Evolutionary conservation across 805 yeast species (phyloP).

Genomic region (Saccharomycopsis olivae): DNA sequence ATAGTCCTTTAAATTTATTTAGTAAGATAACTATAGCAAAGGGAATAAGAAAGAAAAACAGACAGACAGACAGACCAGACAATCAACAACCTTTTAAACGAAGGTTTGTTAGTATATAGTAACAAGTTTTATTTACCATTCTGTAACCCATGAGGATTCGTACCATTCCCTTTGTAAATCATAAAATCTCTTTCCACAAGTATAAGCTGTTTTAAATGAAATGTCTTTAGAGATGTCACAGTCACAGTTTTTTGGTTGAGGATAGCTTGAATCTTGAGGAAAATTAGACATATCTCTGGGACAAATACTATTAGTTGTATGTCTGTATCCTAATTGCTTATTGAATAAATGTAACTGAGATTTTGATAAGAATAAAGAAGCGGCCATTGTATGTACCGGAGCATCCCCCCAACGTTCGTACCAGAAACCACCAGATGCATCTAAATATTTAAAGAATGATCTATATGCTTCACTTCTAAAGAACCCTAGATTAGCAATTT

Average conservation of each 20-base stretch:
- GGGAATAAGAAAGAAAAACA: too few relatives aligned
- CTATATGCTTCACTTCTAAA: conserved; percentile 46
- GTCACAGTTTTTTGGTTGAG: conserved; percentile 52
- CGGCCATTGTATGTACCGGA: conserved; percentile 61
- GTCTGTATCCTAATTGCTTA: conserved; percentile 45
- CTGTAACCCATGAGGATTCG: conserved; percentile 9
- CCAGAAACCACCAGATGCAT: conserved; percentile 55
- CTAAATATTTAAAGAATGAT: conserved; percentile 45
- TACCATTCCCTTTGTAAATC: conserved; percentile 17
- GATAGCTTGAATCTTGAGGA: too few relatives aligned
- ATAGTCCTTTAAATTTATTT: too few relatives aligned
- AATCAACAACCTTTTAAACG: neutral
- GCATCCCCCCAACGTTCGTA: conserved; percentile 80
- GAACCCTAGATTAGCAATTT: conserved; percentile 48
- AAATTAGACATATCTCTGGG: conserved; percentile 40
- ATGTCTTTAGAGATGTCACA: conserved; percentile 69
- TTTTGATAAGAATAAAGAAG: conserved; percentile 40
- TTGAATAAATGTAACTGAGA: conserved; percentile 48
- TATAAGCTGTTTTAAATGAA: conserved; percentile 41
- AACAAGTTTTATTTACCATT: conserved; percentile 5
- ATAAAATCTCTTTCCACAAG: conserved; percentile 27
- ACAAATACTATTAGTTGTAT: conserved; percentile 49
- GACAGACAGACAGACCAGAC: neutral
- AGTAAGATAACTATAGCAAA: too few relatives aligned
- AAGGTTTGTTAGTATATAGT: neutral